Evolutionary conservation across 805 yeast species (phyloP).

Genomic region (Sugiyamaella chiloensis): DNA sequence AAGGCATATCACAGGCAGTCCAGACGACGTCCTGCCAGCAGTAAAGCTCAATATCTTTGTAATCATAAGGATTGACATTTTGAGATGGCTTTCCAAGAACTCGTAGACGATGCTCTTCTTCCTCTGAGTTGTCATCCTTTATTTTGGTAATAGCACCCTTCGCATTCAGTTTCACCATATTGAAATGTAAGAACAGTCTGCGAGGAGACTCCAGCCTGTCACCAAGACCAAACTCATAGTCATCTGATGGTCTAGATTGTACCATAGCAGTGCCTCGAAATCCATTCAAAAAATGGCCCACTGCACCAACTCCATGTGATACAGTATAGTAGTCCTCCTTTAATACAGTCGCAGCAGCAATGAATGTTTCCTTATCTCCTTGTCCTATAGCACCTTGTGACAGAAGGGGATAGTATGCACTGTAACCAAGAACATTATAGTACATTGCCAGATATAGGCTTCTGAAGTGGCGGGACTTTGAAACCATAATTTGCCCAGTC

Average conservation of each 20-base stretch:
- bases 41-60: constrained; percentile 21
- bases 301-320: constrained; percentile 12
- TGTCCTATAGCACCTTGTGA: constrained; percentile 67
- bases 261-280: constrained; percentile 74
- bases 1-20: constrained; percentile 23
- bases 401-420: constrained; percentile 53
- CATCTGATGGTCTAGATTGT: constrained; percentile 65
- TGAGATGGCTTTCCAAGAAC: constrained; percentile 49
- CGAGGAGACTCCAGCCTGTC: constrained; percentile 10
- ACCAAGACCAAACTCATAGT: constrained; percentile 35
- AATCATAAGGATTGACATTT: constrained; percentile 10
- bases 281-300: constrained; percentile 36
- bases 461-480: constrained; percentile 53
- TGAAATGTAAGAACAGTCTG: constrained; percentile 57
- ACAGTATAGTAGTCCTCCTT: constrained; percentile 34
- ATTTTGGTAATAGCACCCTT: constrained; percentile 41
- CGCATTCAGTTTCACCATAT: constrained; percentile 66
- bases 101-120: constrained; percentile 48
- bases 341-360: constrained; percentile 66
- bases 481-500: constrained; percentile 61
- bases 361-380: constrained; percentile 75
- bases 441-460: constrained; percentile 58
- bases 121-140: constrained; percentile 39
- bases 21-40: constrained; percentile 24
- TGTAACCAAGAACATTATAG: constrained; percentile 63